These are phyloP conservation scores for Penicillium brevicompactum DNA, from an alignment of 2,329 filamentous ascomycete species.

Conservation along the genomic window DNA sequence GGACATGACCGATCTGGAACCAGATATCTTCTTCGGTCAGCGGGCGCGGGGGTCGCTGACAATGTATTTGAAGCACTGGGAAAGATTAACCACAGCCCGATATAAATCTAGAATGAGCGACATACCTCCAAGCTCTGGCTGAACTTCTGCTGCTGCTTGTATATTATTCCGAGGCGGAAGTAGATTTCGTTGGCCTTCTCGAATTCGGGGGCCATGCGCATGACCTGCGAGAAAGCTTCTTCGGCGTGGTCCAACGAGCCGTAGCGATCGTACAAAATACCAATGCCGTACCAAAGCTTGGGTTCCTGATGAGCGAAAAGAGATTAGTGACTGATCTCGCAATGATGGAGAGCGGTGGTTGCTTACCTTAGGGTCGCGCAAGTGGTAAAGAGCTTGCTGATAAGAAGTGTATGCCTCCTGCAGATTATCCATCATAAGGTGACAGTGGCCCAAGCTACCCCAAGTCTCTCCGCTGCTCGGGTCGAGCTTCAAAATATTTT, in stretches of 20 bases:
- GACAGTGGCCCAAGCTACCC: slow-evolving; percentile 97
- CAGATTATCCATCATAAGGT: slow-evolving; percentile 97
- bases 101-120: slow-evolving; percentile 10
- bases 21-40: slow-evolving; percentile 97
- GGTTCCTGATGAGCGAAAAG: slow-evolving; percentile 66
- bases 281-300: slow-evolving; percentile 98
- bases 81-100: slow-evolving; percentile 13
- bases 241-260: slow-evolving; percentile 96
- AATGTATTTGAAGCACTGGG: slow-evolving; percentile 96
- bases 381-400: slow-evolving; percentile 89
- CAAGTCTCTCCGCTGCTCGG: slow-evolving; percentile 89
- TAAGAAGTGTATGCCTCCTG: slow-evolving; percentile 97
- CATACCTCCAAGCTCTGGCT: slow-evolving; percentile 84
- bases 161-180: slow-evolving; percentile 98
- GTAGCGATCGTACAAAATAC: slow-evolving; percentile 94
- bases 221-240: slow-evolving; percentile 96
- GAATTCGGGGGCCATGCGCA: slow-evolving; percentile 97
- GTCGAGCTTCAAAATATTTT: slow-evolving; percentile 88
- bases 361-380: slow-evolving; percentile 85
- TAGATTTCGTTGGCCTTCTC: slow-evolving; percentile 99
- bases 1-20: slow-evolving; percentile 99
- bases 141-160: slow-evolving; percentile 97
- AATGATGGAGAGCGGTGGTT: slow-evolving; percentile 2
- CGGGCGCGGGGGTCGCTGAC: slow-evolving; percentile 85
- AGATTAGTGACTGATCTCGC: neutral